Base-by-base conservation (phyloP, 176 grass and related monocot genomes). In the Urochloa ruziziensis region DNA sequence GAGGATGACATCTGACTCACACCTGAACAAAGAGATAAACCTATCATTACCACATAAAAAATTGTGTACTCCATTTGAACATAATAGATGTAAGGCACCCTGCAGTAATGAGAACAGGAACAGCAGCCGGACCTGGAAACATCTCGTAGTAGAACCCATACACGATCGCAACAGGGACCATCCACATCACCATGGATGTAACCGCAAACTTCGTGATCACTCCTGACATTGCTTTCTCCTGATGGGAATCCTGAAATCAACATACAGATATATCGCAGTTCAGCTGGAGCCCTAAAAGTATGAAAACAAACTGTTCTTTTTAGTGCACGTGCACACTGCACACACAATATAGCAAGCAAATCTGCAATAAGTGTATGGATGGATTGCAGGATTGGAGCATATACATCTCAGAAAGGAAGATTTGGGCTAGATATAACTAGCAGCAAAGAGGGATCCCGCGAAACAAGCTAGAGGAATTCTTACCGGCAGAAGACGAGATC, bases 121-220 rank as follows among this genome's bases (percentile, higher is more conserved):
- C 33, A 81, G 9, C 15, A 73, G 39, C 23, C 70, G n/a, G 89
- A 98, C 96, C 96, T 86, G 93, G 93, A 88, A 98, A 84, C 34
- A 90, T 42, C 57, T 91, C 72, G 70, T 98, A 75, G 83, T 91
- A 87, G 79, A 98, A 98, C 32, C 91, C 89, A 65, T 94, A 98
- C 39, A 98, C 5, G 33, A 98, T 90, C 11, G 87, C 87, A 62
- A 98, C 67, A 1, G 96, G 96, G 62, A 64, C 83, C 42, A 92
- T 87, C 96, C 96, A 98, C 96, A 98, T 96, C 84, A 81, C 27
- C 89, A 92, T 88, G 14, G 96, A 98, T 64, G 96, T 74, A 73
- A 93, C 30, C 0, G 92, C 86, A 1, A 98, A 98, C 83, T 95
- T 95, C 48, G 84, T 76, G 29, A 98, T 85, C 60, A 98, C 93